Base-by-base conservation (phyloP, 1,284 basidiomycete species). In the Fomitopsis betulina region DNA sequence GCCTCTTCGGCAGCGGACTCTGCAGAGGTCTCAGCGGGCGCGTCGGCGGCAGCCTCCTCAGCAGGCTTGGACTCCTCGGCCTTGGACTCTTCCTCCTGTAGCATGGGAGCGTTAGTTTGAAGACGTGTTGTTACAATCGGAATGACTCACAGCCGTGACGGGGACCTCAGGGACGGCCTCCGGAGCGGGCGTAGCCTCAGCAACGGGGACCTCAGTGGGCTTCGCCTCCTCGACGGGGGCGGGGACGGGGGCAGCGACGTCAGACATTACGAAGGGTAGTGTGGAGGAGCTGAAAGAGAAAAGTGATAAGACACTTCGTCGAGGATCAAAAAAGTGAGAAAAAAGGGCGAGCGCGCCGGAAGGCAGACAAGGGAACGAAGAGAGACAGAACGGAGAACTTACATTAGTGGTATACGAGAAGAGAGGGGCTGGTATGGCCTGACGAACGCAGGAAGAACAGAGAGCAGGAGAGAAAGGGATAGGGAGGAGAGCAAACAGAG, bases 211-310 rank as follows among this genome's bases (percentile, higher is more conserved):
- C 73, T 85, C 85, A 60, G 66, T 69, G 65, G 74, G 72, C 74
- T 81, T 81, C 56, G 76, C 75, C 70, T 86, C 85, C 74, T 85
- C 83, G 62, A 70, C 73, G 64, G 73, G 70, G 61, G 66, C 69
- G 55, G 68, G 64, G 62, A 74, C 76, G 73, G 75, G 75, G 70
- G 77, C 70, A 70, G 76, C 86, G 68, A 83, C 65, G 60, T 87
- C 82, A 79, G 91, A 92, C 89, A 92, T 92, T 89, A 91, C 83
- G 76, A 78, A 67, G 62, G 62, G 59, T 77, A 79, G 71, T 75
- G 76, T 52, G 75, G 76, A 77, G 76, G 76, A 79, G 81, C 78
- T 83, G 69, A 6, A 55, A 57, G 65, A 61, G 6, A 55, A 57
- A 66, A 61, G 60, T 53, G 59, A 42, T 63, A 60, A 64, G 59